Conservation (phyloP, 768 basidiomycete species). For the Brasilioporus rufonigricans region DNA sequence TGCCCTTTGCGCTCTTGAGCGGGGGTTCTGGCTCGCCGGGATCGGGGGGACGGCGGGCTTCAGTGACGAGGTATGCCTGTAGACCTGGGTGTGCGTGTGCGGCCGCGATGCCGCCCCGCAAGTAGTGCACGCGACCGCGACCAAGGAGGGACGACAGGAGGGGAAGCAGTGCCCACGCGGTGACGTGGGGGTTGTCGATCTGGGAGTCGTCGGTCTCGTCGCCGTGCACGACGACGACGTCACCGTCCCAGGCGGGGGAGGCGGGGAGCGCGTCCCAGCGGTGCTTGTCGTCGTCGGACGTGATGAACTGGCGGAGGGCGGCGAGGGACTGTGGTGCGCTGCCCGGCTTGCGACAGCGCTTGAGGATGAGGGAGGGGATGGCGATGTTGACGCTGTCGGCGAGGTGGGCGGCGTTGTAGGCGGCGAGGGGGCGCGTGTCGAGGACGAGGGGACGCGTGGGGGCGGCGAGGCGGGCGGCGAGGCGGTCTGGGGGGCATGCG, state of each 20-base stretch:
- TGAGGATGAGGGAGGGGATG: slow-evolving; percentile 88
- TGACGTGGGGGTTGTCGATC: slow-evolving; percentile 49
- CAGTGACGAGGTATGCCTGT: slow-evolving; percentile 44
- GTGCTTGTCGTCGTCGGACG: slow-evolving; percentile 68
- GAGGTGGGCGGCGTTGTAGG: slow-evolving; percentile 65
- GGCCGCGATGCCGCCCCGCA: slow-evolving; percentile 67
- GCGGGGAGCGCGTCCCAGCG: slow-evolving; percentile 65
- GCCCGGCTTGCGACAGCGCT: slow-evolving; percentile 72
- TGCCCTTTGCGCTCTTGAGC: slow-evolving; percentile 33
- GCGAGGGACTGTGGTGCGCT: slow-evolving; percentile 65
- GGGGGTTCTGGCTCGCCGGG: slow-evolving; percentile 12
- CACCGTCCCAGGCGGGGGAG: slow-evolving; percentile 63
- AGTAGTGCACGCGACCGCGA: slow-evolving; percentile 58
- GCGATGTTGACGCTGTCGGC: slow-evolving; percentile 76
- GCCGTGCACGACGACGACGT: slow-evolving; percentile 67
- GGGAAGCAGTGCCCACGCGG: slow-evolving; percentile 70
- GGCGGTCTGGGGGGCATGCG: slow-evolving; percentile 40
- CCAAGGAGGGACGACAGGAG: slow-evolving; percentile 60
- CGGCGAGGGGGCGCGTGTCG: slow-evolving; percentile 73
- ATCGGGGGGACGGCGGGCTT: slow-evolving; percentile 16
- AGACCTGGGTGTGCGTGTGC: slow-evolving; percentile 60
- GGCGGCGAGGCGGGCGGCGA: slow-evolving; percentile 50
- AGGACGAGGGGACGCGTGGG: slow-evolving; percentile 62
- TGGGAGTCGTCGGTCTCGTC: slow-evolving; percentile 74
- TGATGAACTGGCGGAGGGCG: slow-evolving; percentile 76